Base-by-base conservation (phyloP, 805 yeast genomes). In the Candida germanica region DNA sequence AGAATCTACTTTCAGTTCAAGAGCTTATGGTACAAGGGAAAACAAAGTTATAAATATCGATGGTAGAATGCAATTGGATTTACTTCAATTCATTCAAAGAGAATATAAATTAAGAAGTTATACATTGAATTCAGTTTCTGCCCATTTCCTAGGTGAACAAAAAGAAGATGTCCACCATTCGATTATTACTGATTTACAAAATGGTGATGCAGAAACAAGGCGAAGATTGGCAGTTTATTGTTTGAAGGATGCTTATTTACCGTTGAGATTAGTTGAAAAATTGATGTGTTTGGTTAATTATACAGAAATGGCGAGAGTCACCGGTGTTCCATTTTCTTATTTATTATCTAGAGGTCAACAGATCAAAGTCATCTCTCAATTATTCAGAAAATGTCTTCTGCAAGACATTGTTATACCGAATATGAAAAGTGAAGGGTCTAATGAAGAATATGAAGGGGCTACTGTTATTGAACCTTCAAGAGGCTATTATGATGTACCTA, bases 271-370 rank as follows among this genome's bases (percentile, higher is more conserved):
- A 24, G 61, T 89, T 50, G 97, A 91, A 46, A 94, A 91, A 52
- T 72, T 93, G 36, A 94, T 93, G 98, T 88, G 97, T 50, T 69
- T 93, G 42, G 95, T 94, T 42, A 93, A 93, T 54, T 93, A 93
- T 61, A 91, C 97, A 0, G 99, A 93, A 63, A 93, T 93, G 99
- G 97, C 98, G 1, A 82, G 99, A 67, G 99, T 93, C 18, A 93
- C 98, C 0, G 99, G 99, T 47, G 98, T 93, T 8, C 98, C 99
- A 0, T 87, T 93, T 52, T 83, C 96, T 1, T 91, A 80, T 54
- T 71, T 93, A 43, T 65, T 93, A 29, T 59, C 94, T 11, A 76
- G 99, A 55, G 99, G 99, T 26, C 99, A 93, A 66, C 98, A 94
- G 61, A 91, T 93, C 59, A 93, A 93, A 59, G 99, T 93, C 53